phyloP scores from a whole-genome alignment of 768 basidiomycete species.

The Exidia glandulosa region DNA sequence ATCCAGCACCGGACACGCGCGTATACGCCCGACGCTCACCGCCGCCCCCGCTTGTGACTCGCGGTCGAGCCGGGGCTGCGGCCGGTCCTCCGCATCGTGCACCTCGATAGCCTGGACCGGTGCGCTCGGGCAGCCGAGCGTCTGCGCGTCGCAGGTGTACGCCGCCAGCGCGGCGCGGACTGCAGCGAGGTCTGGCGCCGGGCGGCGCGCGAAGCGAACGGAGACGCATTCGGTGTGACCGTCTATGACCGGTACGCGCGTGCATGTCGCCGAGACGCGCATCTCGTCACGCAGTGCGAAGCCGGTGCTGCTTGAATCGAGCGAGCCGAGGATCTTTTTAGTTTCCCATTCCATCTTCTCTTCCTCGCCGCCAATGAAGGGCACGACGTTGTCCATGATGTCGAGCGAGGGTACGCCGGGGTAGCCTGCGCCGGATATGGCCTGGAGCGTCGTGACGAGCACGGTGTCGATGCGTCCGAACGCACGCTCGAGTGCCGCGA shows the following conservation, averaged over 20 bases:
- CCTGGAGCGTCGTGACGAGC: conserved; percentile 93
- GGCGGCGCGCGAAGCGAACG: conserved; percentile 66
- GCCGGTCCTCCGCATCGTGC: conserved; percentile 87
- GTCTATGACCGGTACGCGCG: conserved; percentile 90
- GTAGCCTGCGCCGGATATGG: conserved; percentile 94
- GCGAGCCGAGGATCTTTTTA: conserved; percentile 87
- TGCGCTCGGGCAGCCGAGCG: conserved; percentile 71
- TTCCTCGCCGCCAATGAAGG: conserved; percentile 87
- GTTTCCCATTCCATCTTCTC: conserved; percentile 98
- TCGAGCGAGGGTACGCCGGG: conserved; percentile 85
- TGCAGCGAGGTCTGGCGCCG: conserved; percentile 78
- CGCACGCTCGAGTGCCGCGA: conserved; percentile 75
- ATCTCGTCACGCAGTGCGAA: conserved; percentile 19
- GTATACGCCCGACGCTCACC: conserved; percentile 80
- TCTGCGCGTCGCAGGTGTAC: conserved; percentile 68
- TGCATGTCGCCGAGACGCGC: conserved; percentile 87
- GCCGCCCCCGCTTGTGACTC: conserved; percentile 86
- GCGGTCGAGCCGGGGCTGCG: conserved; percentile 87
- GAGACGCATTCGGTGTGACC: conserved; percentile 90
- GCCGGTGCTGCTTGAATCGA: conserved; percentile 21
- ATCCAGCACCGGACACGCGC: conserved; percentile 86
- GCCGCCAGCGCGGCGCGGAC: conserved; percentile 68
- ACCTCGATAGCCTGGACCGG: conserved; percentile 71
- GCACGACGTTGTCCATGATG: conserved; percentile 92
- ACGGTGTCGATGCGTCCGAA: conserved; percentile 93